Base-by-base conservation (phyloP, 1,284 basidiomycete species). In the Apiotrichum gamsii region DNA sequence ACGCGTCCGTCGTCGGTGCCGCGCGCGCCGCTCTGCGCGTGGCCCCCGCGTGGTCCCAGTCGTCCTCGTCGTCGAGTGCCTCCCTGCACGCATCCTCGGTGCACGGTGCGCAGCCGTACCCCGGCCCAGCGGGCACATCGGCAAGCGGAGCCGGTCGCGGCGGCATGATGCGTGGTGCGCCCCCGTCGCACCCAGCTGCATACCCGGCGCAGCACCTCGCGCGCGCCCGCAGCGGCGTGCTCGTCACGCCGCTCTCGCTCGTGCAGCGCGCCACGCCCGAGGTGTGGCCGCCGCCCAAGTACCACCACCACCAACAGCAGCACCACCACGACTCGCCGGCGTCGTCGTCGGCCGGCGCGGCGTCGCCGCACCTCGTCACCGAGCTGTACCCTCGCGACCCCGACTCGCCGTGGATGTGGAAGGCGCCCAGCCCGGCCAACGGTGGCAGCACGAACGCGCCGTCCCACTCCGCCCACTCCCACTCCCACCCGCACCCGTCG, bases 321-420 rank as follows among this genome's bases (percentile, higher is more conserved):
- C 8, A 11, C 25, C 25, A 28, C 25, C 6, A 11, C 25, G 8
- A 28, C 11, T 28, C 25, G n/a, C n/a, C 30, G 3, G n/a, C 41
- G n/a, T 29, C 29, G n/a, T 13, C 33, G 8, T 38, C 45, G 15
- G 34, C 43, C 24, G 30, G 23, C 16, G 52, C 40, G 15, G 39
- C 39, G 31, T 39, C 45, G 39, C 39, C 39, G 11, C 39, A 35
- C 11, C 44, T 56, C 36, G 40, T 54, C 19, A 60, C 58, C 9
- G 54, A 57, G 32, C 58, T 64, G 13, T 64, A 59, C 42, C 61
- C 58, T 8, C 51, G 61, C 19, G 61, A 64, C 52, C 61, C 61
- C 13, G 57, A 64, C 35, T 47, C 46, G 15, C 49, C 45, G 36
- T 49, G 48, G 25, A 24, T 58, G 31, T 52, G 54, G 56, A 20